Evolutionary conservation across 2,329 filamentous ascomycete species (phyloP).

Genomic region (Fusarium mundagurra): DNA sequence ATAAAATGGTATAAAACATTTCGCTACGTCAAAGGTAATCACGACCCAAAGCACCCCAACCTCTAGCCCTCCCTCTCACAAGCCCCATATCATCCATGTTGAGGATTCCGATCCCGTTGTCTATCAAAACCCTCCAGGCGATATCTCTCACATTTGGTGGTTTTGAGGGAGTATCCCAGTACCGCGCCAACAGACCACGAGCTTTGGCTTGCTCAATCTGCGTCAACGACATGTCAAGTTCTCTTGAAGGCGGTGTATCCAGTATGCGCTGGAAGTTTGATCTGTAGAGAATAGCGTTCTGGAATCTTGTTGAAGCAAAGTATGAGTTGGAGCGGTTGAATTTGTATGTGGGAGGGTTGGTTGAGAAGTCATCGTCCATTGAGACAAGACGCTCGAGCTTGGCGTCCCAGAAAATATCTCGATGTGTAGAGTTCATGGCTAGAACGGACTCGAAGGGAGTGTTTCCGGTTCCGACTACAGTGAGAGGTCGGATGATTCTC

Average conservation of each 20-base stretch:
- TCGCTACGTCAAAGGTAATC: neutral
- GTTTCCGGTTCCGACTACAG: constrained; percentile 3
- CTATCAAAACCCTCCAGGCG: constrained; percentile 7
- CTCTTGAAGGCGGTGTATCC: neutral
- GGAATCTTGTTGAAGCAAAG: constrained; percentile 6
- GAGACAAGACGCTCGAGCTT: constrained; percentile 5
- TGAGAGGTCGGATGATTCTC: constrained; percentile 2
- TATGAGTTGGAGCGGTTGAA: constrained; percentile 20
- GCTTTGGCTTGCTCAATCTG: constrained; percentile 17
- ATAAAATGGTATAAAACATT: neutral
- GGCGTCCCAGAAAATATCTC: constrained; percentile 24
- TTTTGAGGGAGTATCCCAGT: constrained; percentile 6
- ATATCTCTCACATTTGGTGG: constrained; percentile 21
- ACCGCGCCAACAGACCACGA: constrained; percentile 2
- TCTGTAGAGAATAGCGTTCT: constrained; percentile 7
- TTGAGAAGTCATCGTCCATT: neutral
- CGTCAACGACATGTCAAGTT: neutral
- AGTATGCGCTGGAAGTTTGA: neutral
- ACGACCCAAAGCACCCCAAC: constrained; percentile 2
- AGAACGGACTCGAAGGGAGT: neutral
- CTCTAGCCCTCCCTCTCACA: constrained; percentile 11
- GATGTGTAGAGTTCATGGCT: neutral
- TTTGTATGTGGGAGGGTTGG: neutral
- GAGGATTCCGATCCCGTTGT: neutral
- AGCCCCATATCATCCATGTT: constrained; percentile 24